Evolutionary conservation across 1,139 yeast genomes (phyloP).

Genomic region (Hyphopichia fennica): DNA sequence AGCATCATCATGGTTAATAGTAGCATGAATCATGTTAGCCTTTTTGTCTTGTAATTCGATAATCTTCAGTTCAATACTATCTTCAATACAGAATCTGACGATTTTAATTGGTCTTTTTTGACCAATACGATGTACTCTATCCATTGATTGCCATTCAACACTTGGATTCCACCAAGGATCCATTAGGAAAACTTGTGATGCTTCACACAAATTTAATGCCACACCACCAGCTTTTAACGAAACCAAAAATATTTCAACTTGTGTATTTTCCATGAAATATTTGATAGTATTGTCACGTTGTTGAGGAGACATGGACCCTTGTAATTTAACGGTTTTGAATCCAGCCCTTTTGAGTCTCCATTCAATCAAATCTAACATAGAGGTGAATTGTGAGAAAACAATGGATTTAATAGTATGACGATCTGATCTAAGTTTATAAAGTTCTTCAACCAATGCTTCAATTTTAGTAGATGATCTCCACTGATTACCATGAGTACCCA

Average conservation of each 20-base stretch:
- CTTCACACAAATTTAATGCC: constrained; percentile 92
- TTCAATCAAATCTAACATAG: constrained; percentile 92
- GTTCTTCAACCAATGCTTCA: constrained; percentile 92
- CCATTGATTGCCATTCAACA: constrained; percentile 98
- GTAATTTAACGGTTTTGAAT: constrained; percentile 86
- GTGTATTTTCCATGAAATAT: constrained; percentile 87
- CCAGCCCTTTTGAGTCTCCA: constrained; percentile 96
- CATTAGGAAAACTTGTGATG: constrained; percentile 89
- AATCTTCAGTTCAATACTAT: constrained; percentile 93
- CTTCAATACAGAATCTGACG: constrained; percentile 90
- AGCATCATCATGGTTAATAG: constrained; percentile 86
- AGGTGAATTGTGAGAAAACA: constrained; percentile 95
- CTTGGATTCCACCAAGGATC: constrained; percentile 99
- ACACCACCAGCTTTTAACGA: constrained; percentile 98
- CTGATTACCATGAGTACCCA: constrained; percentile 66
- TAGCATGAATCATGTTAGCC: constrained; percentile 97
- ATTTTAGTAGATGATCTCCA: constrained; percentile 96
- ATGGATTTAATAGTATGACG: constrained; percentile 88
- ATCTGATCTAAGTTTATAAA: constrained; percentile 83
- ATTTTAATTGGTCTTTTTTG: constrained; percentile 94
- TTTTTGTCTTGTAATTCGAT: constrained; percentile 95
- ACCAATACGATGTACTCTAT: constrained; percentile 96
- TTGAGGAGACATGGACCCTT: constrained; percentile 94
- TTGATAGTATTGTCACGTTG: constrained; percentile 91
- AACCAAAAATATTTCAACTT: constrained; percentile 89